Percentiles rank a stretch among this genome's conserved stretches.
Evolutionary conservation across 2,329 filamentous ascomycete species (phyloP).

Genomic region (Trichoderma afroharzianum): DNA sequence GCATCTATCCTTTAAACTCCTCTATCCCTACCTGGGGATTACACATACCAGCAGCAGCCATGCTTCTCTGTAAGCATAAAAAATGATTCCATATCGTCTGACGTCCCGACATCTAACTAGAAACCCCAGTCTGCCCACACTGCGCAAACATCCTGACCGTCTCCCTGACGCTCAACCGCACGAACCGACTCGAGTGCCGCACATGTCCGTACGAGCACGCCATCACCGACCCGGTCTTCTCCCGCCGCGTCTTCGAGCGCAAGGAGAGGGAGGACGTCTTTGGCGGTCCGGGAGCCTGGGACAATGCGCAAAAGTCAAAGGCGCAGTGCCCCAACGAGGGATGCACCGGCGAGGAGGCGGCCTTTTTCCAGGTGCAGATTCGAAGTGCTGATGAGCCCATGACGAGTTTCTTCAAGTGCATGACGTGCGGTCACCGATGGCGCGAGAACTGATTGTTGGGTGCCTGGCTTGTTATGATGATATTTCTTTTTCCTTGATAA

Average conservation of each 20-base stretch:
- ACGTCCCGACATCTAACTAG: constrained; percentile 20
- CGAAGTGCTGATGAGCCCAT: constrained; percentile 97
- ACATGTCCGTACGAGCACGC: constrained; percentile 91
- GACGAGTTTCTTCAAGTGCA: constrained; percentile 91
- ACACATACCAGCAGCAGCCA: constrained; percentile 33
- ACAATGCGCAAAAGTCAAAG: constrained; percentile 80
- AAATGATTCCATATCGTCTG: neutral
- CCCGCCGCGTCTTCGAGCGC: constrained; percentile 77
- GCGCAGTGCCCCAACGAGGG: constrained; percentile 78
- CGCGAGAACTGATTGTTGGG: constrained; percentile 56
- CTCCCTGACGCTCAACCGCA: constrained; percentile 51
- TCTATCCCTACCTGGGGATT: neutral
- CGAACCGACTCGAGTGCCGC: constrained; percentile 89
- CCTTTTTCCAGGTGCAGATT: constrained; percentile 96
- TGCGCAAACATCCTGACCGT: constrained; percentile 83
- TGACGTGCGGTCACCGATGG: constrained; percentile 63
- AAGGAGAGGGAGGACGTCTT: constrained; percentile 89
- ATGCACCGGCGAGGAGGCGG: constrained; percentile 80
- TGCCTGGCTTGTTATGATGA: too few relatives aligned
- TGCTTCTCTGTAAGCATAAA: constrained; percentile 62
- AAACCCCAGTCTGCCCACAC: constrained; percentile 66
- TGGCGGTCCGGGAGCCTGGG: constrained; percentile 83
- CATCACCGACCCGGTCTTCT: constrained; percentile 74
- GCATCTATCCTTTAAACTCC: neutral
- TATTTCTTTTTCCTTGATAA: neutral